These are phyloP conservation scores for Talaromyces stipitatus DNA, from an alignment of 495 filamentous ascomycete species.

Conservation along the genomic window DNA sequence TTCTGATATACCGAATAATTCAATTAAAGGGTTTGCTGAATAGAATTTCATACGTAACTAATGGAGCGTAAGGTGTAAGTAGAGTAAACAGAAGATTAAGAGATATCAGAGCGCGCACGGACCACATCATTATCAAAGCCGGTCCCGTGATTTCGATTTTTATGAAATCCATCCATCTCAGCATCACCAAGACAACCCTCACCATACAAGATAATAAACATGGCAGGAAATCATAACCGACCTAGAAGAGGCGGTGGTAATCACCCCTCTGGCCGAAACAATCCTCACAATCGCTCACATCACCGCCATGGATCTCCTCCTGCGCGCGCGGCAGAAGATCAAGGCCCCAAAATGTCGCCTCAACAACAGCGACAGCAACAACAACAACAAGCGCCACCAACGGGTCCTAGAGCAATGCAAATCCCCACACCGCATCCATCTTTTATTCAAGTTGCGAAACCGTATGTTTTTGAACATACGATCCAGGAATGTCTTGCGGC, in stretches of 20 bases:
- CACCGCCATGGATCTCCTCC: neutral
- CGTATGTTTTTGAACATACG: slow-evolving; percentile 57
- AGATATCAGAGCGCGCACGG: slow-evolving; percentile 5
- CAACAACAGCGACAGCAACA: neutral
- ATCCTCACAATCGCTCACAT: neutral
- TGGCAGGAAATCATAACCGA: slow-evolving; percentile 1
- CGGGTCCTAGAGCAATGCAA: slow-evolving; percentile 5
- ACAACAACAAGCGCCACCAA: neutral
- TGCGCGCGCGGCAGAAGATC: neutral
- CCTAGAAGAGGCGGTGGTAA: neutral
- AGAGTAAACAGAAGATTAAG: too few species aligned
- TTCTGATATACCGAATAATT: too few species aligned
- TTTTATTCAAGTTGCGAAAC: slow-evolving; percentile 62
- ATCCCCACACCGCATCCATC: slow-evolving; percentile 55
- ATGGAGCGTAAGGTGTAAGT: too few species aligned
- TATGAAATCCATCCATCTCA: neutral
- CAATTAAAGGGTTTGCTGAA: too few species aligned
- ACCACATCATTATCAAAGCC: neutral
- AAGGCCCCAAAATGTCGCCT: neutral
- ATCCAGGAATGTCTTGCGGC: slow-evolving; percentile 50
- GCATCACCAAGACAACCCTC: neutral
- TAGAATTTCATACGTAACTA: too few species aligned
- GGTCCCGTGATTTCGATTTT: neutral
- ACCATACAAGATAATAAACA: neutral
- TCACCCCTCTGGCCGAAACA: neutral